Base-by-base conservation (phyloP, 345 rosid species). In the Populus davidiana region DNA sequence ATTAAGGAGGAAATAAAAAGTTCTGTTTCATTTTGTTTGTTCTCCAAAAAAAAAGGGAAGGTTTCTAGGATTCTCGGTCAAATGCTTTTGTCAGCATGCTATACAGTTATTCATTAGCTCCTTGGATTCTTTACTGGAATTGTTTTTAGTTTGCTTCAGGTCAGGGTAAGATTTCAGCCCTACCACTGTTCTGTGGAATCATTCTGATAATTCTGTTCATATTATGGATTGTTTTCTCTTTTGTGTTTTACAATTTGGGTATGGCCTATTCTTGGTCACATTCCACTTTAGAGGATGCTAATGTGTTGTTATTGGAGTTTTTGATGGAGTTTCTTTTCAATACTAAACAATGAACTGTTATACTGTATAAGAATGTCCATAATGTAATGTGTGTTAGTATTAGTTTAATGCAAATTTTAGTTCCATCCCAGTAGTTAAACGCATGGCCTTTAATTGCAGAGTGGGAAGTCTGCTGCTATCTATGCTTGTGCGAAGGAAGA, bases 401-500 rank as follows among this genome's bases (percentile, higher is more conserved):
- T 75, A 29, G 21, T 10, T 31, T 35, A 18, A 56, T 39, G 50
- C 79, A 27, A 77, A 49, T 47, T 44, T 83, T 56, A 74, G 31
- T 38, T 77, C 69, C 68, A 14, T 56, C 39, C 9, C 13, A 11
- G 27, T 64, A 38, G 50, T 56, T 70, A 67, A 74, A 68, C 43
- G 75, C 2, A 9, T 59, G 3, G 10, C 2, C 41, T 77, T 23
- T 63, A 63, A 18, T 79, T 86, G 83, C 94, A 96, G 98, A 87
- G 99, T 86, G 98, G 99, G 83, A 96, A 96, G 80, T 92, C 98
- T 79, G 94, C 98, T 35, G 97, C 97, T 76, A 79, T 96, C 73
- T 89, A 86, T 67, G 97, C 99, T 74, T 96, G 99, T 81, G 99
- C 98, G 3, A 89, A 86, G 85, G 99, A 93, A 82, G 92, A 92